phyloP scores from a whole-genome alignment of 352 stramenopile genomes.

The Globisporangium canariense region DNA sequence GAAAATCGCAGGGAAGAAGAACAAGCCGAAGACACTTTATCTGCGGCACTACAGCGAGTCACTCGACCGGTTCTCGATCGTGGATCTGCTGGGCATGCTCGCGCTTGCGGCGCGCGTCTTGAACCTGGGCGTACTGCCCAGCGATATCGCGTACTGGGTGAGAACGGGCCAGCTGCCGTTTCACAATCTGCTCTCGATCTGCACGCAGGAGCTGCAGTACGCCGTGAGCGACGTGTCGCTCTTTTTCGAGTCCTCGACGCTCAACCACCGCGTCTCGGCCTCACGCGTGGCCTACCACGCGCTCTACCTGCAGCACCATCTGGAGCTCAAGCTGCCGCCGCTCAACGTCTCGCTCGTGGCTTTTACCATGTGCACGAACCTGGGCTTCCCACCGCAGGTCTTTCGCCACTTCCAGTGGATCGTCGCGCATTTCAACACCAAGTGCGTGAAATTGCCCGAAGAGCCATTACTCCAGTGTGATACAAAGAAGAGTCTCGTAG shows the following conservation, averaged over 20 bases:
- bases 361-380: constrained; percentile 43
- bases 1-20: background rate
- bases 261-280: constrained; percentile 31
- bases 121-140: constrained; percentile 56
- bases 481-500: background rate
- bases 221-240: constrained; percentile 39
- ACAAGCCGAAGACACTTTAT: background rate
- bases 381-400: constrained; percentile 59
- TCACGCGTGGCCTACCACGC: constrained; percentile 44
- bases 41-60: constrained; percentile 11
- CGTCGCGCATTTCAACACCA: constrained; percentile 42
- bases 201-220: constrained; percentile 41
- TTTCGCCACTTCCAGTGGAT: constrained; percentile 74
- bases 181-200: constrained; percentile 56
- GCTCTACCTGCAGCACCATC: constrained; percentile 64
- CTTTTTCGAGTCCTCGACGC: constrained; percentile 60
- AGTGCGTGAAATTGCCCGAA: constrained; percentile 33
- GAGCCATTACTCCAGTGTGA: constrained; percentile 25
- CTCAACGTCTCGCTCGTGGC: constrained; percentile 63
- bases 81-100: constrained; percentile 60
- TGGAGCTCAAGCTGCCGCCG: constrained; percentile 65
- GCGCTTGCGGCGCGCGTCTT: constrained; percentile 59
- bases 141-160: constrained; percentile 68
- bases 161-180: constrained; percentile 53
- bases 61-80: constrained; percentile 47